Conservation (phyloP, 805 yeast species). For the Lachancea cidri region DNA sequence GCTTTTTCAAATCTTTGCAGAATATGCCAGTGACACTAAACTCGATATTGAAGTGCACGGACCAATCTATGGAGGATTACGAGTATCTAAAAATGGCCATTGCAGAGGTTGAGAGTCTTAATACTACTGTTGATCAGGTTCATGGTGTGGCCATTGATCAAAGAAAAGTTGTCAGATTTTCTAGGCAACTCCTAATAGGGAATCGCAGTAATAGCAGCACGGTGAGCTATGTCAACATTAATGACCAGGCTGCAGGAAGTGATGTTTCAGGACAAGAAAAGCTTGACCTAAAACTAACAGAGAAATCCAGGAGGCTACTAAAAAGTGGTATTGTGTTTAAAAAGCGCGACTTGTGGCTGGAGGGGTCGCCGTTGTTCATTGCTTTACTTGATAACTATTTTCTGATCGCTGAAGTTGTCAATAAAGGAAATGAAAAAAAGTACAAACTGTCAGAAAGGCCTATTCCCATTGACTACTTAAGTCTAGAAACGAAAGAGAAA, state of each 20-base stretch:
- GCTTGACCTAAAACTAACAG: slow-evolving; percentile 44
- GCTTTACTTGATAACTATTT: slow-evolving; percentile 68
- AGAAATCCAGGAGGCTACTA: slow-evolving; percentile 51
- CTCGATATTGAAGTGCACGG: slow-evolving; percentile 50
- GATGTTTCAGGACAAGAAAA: slow-evolving; percentile 17
- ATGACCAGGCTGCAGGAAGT: slow-evolving; percentile 1
- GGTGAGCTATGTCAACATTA: slow-evolving; percentile 24
- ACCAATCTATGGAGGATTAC: slow-evolving; percentile 47
- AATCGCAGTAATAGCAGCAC: slow-evolving; percentile 20
- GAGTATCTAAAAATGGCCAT: slow-evolving; percentile 48
- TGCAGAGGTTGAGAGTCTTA: slow-evolving; percentile 49
- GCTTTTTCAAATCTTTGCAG: slow-evolving; percentile 50
- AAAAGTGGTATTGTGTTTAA: slow-evolving; percentile 53
- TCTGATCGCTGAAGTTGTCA: slow-evolving; percentile 54
- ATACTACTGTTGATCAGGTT: slow-evolving; percentile 53
- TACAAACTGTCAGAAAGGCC: slow-evolving; percentile 51
- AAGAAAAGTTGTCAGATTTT: slow-evolving; percentile 48
- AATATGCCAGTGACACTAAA: slow-evolving; percentile 57
- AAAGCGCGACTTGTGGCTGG: slow-evolving; percentile 61
- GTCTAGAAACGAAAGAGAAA: slow-evolving; percentile 43
- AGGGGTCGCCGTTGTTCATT: slow-evolving; percentile 45
- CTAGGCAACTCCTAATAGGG: slow-evolving; percentile 31
- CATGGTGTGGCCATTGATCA: slow-evolving; percentile 57
- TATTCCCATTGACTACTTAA: slow-evolving; percentile 53
- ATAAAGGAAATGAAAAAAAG: slow-evolving; percentile 34